Percentiles rank a stretch among this genome's conserved stretches.
phyloP scores from a whole-genome alignment of 768 basidiomycete species.

The Gyrodon lividus region DNA sequence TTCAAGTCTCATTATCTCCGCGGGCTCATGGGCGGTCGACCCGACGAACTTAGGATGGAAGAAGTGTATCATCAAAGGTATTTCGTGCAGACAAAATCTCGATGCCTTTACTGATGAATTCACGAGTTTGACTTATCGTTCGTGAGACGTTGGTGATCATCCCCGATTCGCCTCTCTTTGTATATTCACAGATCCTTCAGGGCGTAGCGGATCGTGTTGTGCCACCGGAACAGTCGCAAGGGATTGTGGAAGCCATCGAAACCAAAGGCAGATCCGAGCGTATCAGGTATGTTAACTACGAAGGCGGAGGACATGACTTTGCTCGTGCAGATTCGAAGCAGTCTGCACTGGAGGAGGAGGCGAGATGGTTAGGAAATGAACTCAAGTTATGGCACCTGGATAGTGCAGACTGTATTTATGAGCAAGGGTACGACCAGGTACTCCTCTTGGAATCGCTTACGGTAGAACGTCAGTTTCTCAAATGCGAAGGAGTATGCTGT shows the following conservation, averaged over 20 bases:
- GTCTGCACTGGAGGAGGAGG: constrained; percentile 26
- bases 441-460: too few relatives aligned
- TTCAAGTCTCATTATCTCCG: constrained; percentile 58
- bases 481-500: too few relatives aligned
- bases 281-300: constrained; percentile 34
- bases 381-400: too few relatives aligned
- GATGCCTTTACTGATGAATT: constrained; percentile 54
- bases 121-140: not conserved
- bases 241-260: not conserved
- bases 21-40: constrained; percentile 56
- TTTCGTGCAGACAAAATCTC: constrained; percentile 57
- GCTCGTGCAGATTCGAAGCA: constrained; percentile 29
- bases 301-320: constrained; percentile 39
- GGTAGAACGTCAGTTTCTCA: too few relatives aligned
- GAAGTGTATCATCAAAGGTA: constrained; percentile 52
- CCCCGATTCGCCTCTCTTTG: not conserved
- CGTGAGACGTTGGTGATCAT: too few relatives aligned
- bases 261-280: not conserved
- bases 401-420: too few relatives aligned
- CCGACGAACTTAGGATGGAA: constrained; percentile 40
- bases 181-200: constrained; percentile 53
- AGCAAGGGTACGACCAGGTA: too few relatives aligned
- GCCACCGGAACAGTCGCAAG: constrained; percentile 55
- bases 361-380: constrained; percentile 45
- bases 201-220: constrained; percentile 60